Conservation (phyloP, 1,284 basidiomycete genomes). For the Gomphus sp. region DNA sequence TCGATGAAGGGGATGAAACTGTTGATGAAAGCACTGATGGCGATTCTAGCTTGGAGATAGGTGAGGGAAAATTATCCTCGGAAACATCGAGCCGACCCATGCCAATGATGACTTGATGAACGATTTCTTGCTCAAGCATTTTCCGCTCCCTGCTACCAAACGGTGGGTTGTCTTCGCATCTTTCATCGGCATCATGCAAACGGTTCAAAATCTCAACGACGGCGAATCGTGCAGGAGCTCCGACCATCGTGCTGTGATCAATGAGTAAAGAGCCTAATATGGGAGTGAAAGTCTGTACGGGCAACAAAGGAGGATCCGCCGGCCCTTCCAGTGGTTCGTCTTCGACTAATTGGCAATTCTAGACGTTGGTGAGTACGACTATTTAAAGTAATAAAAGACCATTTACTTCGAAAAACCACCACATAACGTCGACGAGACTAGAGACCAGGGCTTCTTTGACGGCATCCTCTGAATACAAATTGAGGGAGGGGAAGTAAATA, state of each 20-base stretch:
- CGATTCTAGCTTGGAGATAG: not conserved
- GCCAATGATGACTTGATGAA: conserved; percentile 80
- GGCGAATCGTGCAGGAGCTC: conserved; percentile 64
- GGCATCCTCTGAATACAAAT: conserved; percentile 54
- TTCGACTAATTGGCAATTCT: conserved; percentile 54
- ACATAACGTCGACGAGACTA: conserved; percentile 77
- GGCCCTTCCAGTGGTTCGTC: conserved; percentile 29
- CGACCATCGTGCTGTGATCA: conserved; percentile 68
- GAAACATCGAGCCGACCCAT: conserved; percentile 70
- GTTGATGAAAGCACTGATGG: not conserved
- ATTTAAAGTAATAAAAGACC: too few relatives aligned
- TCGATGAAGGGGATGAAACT: not conserved
- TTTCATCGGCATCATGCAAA: conserved; percentile 27
- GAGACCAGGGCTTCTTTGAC: conserved; percentile 89
- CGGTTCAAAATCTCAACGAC: conserved; percentile 73
- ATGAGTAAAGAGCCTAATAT: conserved; percentile 85
- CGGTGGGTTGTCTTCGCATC: conserved; percentile 19
- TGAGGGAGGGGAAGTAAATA: conserved; percentile 10
- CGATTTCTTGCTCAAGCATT: conserved; percentile 70
- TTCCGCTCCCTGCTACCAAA: conserved; percentile 48
- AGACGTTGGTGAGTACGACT: conserved; percentile 11
- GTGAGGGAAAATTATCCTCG: conserved; percentile 19
- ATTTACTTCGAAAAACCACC: conserved; percentile 87
- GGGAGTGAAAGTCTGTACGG: conserved; percentile 84
- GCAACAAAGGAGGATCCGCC: conserved; percentile 39